Evolutionary conservation across 768 basidiomycete genomes (phyloP).

Genomic region (Naganishia antarctica): DNA sequence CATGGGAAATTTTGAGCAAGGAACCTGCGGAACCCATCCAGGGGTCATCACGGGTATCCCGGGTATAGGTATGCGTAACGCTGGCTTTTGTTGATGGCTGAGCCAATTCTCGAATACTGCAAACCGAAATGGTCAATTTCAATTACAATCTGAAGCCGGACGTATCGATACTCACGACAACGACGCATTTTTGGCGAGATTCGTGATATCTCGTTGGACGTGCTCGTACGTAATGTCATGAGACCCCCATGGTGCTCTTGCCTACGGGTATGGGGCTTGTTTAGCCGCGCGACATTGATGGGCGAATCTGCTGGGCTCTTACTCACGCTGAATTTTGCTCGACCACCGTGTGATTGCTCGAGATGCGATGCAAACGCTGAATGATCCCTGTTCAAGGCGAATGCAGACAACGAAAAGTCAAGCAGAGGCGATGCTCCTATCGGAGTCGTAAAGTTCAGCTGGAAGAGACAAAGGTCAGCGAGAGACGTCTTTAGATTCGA

Average conservation of each 20-base stretch:
- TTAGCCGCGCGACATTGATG: neutral
- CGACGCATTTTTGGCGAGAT: constrained; percentile 69
- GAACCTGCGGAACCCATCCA: constrained; percentile 62
- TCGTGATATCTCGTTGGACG: constrained; percentile 67
- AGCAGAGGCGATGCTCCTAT: constrained; percentile 57
- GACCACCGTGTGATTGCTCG: constrained; percentile 54
- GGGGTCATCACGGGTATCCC: constrained; percentile 70
- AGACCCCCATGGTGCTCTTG: constrained; percentile 45
- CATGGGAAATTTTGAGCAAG: constrained; percentile 59
- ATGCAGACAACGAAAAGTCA: constrained; percentile 65
- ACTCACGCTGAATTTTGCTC: constrained; percentile 68
- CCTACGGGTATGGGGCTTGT: constrained; percentile 22
- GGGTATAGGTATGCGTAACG: constrained; percentile 67
- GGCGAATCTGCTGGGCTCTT: constrained; percentile 45
- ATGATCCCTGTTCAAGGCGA: constrained; percentile 74
- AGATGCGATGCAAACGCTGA: constrained; percentile 60
- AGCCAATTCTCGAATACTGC: constrained; percentile 76
- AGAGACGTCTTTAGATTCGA: neutral
- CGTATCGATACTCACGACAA: constrained; percentile 60
- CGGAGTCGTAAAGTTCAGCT: constrained; percentile 50
- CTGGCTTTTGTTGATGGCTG: constrained; percentile 77
- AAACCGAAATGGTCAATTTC: constrained; percentile 17
- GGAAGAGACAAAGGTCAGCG: neutral
- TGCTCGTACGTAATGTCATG: constrained; percentile 85
- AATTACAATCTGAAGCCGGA: neutral